These are phyloP conservation scores for Beauveria medogensis DNA, from an alignment of 2,329 filamentous ascomycete species.

Conservation along the genomic window DNA sequence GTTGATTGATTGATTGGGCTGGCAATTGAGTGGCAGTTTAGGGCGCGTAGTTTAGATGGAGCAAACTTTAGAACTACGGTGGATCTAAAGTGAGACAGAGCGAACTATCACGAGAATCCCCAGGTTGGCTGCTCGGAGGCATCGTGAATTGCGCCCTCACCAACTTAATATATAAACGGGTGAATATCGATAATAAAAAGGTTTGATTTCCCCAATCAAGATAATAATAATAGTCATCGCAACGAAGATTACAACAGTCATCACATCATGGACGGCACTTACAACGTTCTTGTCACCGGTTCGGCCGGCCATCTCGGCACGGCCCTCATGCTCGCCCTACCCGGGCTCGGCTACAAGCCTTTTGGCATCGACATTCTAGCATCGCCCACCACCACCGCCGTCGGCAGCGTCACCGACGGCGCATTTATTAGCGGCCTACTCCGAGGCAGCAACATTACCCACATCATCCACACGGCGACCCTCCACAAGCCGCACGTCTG, in stretches of 20 bases:
- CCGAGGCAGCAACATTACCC: constrained; percentile 23
- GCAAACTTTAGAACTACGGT: too few relatives aligned
- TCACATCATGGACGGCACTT: constrained; percentile 3
- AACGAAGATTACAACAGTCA: background rate
- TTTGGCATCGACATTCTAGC: constrained; percentile 36
- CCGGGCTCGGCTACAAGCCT: constrained; percentile 29
- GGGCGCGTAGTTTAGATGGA: too few relatives aligned
- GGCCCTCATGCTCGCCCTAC: constrained; percentile 36
- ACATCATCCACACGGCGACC: constrained; percentile 36
- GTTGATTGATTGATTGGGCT: too few relatives aligned
- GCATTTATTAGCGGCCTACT: constrained; percentile 26
- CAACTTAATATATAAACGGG: too few relatives aligned
- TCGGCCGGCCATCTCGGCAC: constrained; percentile 38
- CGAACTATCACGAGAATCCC: too few relatives aligned
- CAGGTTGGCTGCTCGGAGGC: too few relatives aligned
- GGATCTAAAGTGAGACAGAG: too few relatives aligned
- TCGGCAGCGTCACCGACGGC: constrained; percentile 30
- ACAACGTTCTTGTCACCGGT: constrained; percentile 37
- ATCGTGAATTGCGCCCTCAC: too few relatives aligned
- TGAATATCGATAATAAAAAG: too few relatives aligned
- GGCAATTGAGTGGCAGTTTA: too few relatives aligned
- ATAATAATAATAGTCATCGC: background rate
- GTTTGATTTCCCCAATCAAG: too few relatives aligned
- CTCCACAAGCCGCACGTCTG: constrained; percentile 40
- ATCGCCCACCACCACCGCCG: constrained; percentile 26